Evolutionary conservation across 352 stramenopile species (phyloP).

Genomic region (Phytophthora ohioensis): DNA sequence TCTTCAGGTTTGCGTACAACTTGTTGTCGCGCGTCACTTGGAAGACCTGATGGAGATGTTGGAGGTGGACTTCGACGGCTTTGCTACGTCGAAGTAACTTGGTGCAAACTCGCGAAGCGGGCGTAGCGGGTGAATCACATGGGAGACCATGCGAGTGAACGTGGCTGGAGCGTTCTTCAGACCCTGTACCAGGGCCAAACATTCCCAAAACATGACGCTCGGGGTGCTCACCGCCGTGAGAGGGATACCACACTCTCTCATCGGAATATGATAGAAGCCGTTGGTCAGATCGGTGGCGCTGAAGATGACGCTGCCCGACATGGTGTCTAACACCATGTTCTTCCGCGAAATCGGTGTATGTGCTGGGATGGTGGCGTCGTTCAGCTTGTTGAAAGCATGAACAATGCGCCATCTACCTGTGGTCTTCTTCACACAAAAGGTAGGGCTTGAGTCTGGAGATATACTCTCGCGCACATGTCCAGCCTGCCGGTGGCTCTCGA

Average conservation of each 20-base stretch:
- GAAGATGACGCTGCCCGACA: background rate
- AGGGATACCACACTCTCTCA: constrained; percentile 23
- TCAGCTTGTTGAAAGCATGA: constrained; percentile 30
- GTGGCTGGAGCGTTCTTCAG: background rate
- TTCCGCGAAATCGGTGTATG: constrained; percentile 18
- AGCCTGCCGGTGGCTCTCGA: background rate
- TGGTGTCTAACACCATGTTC: constrained; percentile 8
- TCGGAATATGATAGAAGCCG: constrained; percentile 29
- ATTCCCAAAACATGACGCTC: constrained; percentile 45
- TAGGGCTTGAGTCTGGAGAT: constrained; percentile 1
- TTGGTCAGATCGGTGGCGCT: constrained; percentile 20
- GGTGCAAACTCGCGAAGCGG: background rate
- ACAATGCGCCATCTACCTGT: constrained; percentile 5
- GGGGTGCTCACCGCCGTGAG: constrained; percentile 41
- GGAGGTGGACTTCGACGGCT: background rate
- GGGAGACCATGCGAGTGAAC: constrained; percentile 2
- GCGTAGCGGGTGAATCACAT: background rate
- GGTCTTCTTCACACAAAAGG: constrained; percentile 3
- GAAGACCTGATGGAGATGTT: constrained; percentile 20
- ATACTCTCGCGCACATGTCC: background rate
- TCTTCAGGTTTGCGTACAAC: constrained; percentile 22
- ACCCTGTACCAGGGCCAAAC: constrained; percentile 25
- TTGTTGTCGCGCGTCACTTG: constrained; percentile 33
- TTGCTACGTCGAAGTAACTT: constrained; percentile 7
- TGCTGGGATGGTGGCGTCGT: constrained; percentile 20